phyloP scores from a whole-genome alignment of 768 basidiomycete species.

The Amanita subjunquillea region DNA sequence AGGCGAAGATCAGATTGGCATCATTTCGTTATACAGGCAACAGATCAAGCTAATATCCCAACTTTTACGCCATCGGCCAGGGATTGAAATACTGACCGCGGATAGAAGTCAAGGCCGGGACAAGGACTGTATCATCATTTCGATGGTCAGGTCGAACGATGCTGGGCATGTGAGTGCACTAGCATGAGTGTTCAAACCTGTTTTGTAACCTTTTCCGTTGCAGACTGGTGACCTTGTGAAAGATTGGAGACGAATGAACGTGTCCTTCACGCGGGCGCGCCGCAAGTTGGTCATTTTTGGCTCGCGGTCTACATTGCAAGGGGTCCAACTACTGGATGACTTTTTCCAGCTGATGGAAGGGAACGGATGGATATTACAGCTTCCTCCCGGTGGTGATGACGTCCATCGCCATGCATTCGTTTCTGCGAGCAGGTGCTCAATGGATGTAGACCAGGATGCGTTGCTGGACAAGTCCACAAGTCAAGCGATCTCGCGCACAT shows the following conservation, averaged over 20 bases:
- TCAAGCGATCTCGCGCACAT: neutral
- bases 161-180: slow-evolving; percentile 47
- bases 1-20: slow-evolving; percentile 60
- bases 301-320: slow-evolving; percentile 65
- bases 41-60: slow-evolving; percentile 85
- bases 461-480: slow-evolving; percentile 9
- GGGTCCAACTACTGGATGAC: slow-evolving; percentile 48
- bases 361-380: slow-evolving; percentile 54
- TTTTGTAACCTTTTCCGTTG: neutral
- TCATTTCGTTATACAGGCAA: slow-evolving; percentile 90
- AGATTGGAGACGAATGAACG: slow-evolving; percentile 96
- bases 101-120: slow-evolving; percentile 93
- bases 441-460: slow-evolving; percentile 17
- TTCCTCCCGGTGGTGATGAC: slow-evolving; percentile 44
- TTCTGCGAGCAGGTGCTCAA: slow-evolving; percentile 6
- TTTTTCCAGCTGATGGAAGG: slow-evolving; percentile 28
- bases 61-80: slow-evolving; percentile 41
- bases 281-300: slow-evolving; percentile 89
- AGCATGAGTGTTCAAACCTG: neutral
- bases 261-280: slow-evolving; percentile 89
- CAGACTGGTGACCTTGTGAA: slow-evolving; percentile 89
- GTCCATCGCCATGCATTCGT: slow-evolving; percentile 28
- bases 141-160: slow-evolving; percentile 85
- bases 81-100: slow-evolving; percentile 81
- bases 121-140: slow-evolving; percentile 91